Conservation (phyloP, 208 protist genomes). For the Leishmania martiniquensis region DNA sequence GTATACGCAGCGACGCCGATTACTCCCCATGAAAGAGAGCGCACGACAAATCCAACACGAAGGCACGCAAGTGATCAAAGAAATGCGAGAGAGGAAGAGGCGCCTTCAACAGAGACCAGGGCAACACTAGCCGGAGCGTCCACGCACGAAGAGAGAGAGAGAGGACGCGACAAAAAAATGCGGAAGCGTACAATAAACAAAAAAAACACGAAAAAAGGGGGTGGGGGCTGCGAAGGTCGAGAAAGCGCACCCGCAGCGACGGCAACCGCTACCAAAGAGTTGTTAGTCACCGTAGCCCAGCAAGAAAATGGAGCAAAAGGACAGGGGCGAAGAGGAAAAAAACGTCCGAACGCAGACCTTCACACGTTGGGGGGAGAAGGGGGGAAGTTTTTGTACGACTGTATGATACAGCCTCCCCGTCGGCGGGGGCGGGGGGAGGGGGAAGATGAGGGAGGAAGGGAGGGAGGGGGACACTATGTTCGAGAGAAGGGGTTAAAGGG, state of each 20-base stretch:
- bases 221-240: too few species aligned
- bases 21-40: background rate
- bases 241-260: too few species aligned
- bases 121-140: too few species aligned
- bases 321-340: background rate
- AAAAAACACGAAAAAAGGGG: too few species aligned
- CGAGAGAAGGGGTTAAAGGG: too few species aligned
- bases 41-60: background rate
- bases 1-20: background rate
- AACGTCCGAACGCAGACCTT: background rate
- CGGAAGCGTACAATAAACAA: too few species aligned
- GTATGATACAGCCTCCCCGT: background rate
- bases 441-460: background rate
- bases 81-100: background rate
- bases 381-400: background rate
- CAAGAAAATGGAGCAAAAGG: background rate
- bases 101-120: too few species aligned
- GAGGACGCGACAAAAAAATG: background rate
- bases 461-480: too few species aligned
- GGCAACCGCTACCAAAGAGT: too few species aligned
- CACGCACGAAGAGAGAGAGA: background rate
- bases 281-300: too few species aligned
- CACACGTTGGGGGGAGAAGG: background rate
- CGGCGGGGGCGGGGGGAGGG: background rate
- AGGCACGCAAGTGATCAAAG: background rate